These are phyloP conservation scores for Moringa oleifera DNA, from an alignment of 345 rosid genomes.

Conservation along the genomic window DNA sequence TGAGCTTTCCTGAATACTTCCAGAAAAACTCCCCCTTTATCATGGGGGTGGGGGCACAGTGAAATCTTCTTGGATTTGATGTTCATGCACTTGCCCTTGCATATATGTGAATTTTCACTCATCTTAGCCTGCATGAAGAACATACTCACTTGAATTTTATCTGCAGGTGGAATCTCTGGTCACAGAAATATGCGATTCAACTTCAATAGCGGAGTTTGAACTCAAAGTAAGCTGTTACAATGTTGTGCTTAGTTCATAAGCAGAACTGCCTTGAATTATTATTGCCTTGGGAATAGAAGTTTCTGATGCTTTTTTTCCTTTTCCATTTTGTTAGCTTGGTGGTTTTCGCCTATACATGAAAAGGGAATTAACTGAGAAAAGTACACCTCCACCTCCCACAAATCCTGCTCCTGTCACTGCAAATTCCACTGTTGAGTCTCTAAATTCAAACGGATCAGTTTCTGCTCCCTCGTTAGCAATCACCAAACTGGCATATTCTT, in stretches of 20 bases:
- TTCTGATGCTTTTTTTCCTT: background rate
- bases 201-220: constrained; percentile 72
- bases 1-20: too few species aligned
- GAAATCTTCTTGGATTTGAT: too few species aligned
- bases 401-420: constrained; percentile 28
- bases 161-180: constrained; percentile 64
- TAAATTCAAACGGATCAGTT: constrained; percentile 42
- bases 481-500: constrained; percentile 38
- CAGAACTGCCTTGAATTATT: constrained; percentile 6
- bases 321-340: constrained; percentile 41
- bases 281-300: background rate
- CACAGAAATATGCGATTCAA: constrained; percentile 53
- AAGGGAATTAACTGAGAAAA: constrained; percentile 43
- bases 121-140: too few species aligned
- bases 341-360: constrained; percentile 64
- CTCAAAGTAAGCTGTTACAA: constrained; percentile 50
- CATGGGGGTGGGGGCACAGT: too few species aligned
- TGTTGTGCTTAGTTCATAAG: constrained; percentile 2
- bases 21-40: too few species aligned
- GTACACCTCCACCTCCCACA: constrained; percentile 31
- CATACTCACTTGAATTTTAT: background rate
- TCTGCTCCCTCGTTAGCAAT: constrained; percentile 55
- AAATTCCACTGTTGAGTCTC: constrained; percentile 16
- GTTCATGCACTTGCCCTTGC: too few species aligned
- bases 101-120: too few species aligned